A percentile compares a stretch with the other conserved stretches of the same genome.
phyloP scores from a whole-genome alignment of 1,139 yeast genomes.

The Yamadazyma sp. region DNA sequence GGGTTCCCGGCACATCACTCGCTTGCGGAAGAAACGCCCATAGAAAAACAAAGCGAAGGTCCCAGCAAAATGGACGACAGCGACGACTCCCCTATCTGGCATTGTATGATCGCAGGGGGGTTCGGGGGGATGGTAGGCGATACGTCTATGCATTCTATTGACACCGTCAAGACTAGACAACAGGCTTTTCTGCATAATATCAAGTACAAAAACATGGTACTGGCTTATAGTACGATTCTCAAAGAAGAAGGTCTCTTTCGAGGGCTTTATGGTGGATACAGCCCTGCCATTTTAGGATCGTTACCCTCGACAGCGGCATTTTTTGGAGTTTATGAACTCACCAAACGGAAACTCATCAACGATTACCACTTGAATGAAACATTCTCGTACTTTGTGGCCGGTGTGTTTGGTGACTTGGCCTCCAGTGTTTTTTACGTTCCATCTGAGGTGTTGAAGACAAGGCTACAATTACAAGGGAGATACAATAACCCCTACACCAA shows the following conservation, averaged over 20 bases:
- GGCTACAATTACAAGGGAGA: constrained; percentile 88
- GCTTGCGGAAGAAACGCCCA: constrained; percentile 1
- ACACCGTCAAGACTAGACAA: constrained; percentile 94
- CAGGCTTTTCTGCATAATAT: constrained; percentile 78
- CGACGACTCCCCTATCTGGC: constrained; percentile 45
- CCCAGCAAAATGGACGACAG: constrained; percentile 3
- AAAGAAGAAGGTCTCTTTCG: constrained; percentile 80
- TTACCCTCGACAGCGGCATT: constrained; percentile 92
- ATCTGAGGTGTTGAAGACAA: constrained; percentile 89
- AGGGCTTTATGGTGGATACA: constrained; percentile 90
- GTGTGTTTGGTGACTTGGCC: constrained; percentile 87
- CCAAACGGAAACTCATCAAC: constrained; percentile 69
- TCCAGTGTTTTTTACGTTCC: constrained; percentile 96
- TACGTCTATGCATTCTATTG: constrained; percentile 89
- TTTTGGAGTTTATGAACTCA: constrained; percentile 83
- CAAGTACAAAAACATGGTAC: constrained; percentile 65
- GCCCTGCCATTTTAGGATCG: constrained; percentile 88
- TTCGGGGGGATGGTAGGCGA: constrained; percentile 95
- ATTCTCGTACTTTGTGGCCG: constrained; percentile 75
- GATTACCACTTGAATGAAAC: constrained; percentile 75
- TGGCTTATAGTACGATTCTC: constrained; percentile 72
- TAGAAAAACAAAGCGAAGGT: constrained; percentile 1
- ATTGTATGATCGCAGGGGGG: constrained; percentile 86
- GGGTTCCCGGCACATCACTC: constrained; percentile 32
- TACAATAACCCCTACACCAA: constrained; percentile 75